Conservation (phyloP, 805 yeast species). For the Dipodascus geniculatus region DNA sequence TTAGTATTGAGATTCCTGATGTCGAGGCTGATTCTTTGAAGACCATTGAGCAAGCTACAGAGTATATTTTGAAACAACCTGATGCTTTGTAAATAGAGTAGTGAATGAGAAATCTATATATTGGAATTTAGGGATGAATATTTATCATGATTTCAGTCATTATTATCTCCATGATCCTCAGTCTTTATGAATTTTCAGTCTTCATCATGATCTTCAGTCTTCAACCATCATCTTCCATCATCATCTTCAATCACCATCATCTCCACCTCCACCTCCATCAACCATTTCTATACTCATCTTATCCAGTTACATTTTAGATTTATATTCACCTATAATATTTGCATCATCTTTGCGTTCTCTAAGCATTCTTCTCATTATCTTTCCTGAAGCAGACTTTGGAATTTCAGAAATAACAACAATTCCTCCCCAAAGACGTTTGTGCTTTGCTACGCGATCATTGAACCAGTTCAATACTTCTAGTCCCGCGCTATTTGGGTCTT, state of each 20-base stretch:
- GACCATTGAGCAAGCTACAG: slow-evolving; percentile 87
- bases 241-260: too few relatives aligned
- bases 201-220: too few relatives aligned
- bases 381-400: slow-evolving; percentile 88
- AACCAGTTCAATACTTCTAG: slow-evolving; percentile 15
- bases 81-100: slow-evolving; percentile 26
- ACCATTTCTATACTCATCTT: too few relatives aligned
- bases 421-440: slow-evolving; percentile 21
- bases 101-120: too few relatives aligned
- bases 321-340: background rate
- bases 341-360: slow-evolving; percentile 36
- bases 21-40: slow-evolving; percentile 71
- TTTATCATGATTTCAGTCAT: too few relatives aligned
- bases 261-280: too few relatives aligned
- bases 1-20: slow-evolving; percentile 47
- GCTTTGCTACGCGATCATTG: slow-evolving; percentile 18
- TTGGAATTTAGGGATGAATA: too few relatives aligned
- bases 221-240: too few relatives aligned
- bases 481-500: background rate
- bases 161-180: too few relatives aligned
- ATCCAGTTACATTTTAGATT: background rate
- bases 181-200: too few relatives aligned
- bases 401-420: slow-evolving; percentile 64
- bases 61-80: slow-evolving; percentile 56
- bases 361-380: slow-evolving; percentile 80